Conservation (phyloP, 2,329 filamentous ascomycete genomes). For the Hortaea werneckii region DNA sequence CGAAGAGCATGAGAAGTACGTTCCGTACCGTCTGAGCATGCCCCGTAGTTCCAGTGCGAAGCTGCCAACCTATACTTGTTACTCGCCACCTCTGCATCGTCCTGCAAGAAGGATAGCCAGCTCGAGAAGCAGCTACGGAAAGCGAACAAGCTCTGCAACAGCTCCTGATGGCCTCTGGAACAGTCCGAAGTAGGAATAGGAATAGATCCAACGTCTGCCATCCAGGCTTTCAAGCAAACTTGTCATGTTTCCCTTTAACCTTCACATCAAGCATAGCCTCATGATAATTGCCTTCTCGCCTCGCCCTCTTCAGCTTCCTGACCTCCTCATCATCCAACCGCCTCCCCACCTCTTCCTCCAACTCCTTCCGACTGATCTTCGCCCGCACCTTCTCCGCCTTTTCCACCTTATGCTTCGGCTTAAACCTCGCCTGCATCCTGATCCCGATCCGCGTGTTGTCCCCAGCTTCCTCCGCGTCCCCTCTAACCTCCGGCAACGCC, state of each 20-base stretch:
- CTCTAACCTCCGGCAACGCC: conserved; percentile 54
- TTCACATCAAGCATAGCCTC: conserved; percentile 78
- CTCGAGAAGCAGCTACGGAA: background rate
- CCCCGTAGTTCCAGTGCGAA: background rate
- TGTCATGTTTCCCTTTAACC: conserved; percentile 88
- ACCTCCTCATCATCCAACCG: conserved; percentile 64
- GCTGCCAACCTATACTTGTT: background rate
- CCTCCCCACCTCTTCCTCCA: conserved; percentile 23
- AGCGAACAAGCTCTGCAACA: background rate
- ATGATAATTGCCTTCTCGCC: conserved; percentile 80
- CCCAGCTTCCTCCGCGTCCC: conserved; percentile 58
- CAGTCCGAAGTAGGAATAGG: background rate
- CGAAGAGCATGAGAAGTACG: conserved; percentile 2
- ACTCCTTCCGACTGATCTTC: conserved; percentile 74
- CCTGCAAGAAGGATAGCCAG: background rate
- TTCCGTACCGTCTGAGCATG: background rate
- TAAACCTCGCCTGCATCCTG: conserved; percentile 92
- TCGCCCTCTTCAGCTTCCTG: conserved; percentile 67
- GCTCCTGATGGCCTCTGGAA: background rate
- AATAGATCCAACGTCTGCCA: background rate
- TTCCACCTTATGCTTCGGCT: conserved; percentile 65
- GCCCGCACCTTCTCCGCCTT: conserved; percentile 77
- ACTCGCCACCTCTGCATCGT: background rate
- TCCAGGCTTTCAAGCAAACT: conserved; percentile 42
- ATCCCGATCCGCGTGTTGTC: conserved; percentile 67